Evolutionary conservation across 2,329 filamentous ascomycete species (phyloP), one percentile per base, ranked within the genome.

Genomic region (Dactylellina leptospora): DNA sequence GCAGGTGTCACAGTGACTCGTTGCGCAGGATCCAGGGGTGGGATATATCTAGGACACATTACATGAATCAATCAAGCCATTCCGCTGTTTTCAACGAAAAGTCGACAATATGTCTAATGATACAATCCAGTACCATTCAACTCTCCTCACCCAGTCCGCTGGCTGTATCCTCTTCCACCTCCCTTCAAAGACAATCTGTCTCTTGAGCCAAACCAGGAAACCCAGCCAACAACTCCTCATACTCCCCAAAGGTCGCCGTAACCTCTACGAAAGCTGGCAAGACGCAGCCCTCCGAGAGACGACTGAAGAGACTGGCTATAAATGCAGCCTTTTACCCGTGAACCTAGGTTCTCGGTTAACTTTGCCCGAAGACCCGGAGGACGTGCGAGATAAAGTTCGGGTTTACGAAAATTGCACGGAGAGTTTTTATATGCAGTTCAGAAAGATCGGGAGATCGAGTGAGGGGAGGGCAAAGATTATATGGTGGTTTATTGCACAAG

Each of bases 261-360:
- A 68, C 40, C 27, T 59, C 33, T 45, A 68, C 45, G 62, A 68
- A 42, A 45, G 30, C 6, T 48, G 62, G 18, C 27, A 36, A 6
- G 47, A 51, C 3, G 54, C 62, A 22, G 54, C 62, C 2, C 8
- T 68, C 23, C 30, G 62, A 6, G 62, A 68, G 18, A 59, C 55
- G n/a, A 68, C 45, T 10, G 62, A 68, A 47, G 62, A 68, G 20
- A 68, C 62, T 13, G 33, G 25, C 11, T 68, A 68, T n/a, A 53
- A 68, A 38, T 68, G 62, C 28, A 36, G 23, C 16, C 30, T 68
- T 4, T 30, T 59, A n/a, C 62, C 47, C n/a, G 33, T 68, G 6
- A 53, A 25, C 16, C 18, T 68, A 11, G 45, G 36, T 4, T 44
- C 40, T n/a, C 40, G 54, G 25, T 23, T 53, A 20, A 60, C 62